Conservation (phyloP, 345 rosid genomes). For the Eucalyptus erythrocorys region DNA sequence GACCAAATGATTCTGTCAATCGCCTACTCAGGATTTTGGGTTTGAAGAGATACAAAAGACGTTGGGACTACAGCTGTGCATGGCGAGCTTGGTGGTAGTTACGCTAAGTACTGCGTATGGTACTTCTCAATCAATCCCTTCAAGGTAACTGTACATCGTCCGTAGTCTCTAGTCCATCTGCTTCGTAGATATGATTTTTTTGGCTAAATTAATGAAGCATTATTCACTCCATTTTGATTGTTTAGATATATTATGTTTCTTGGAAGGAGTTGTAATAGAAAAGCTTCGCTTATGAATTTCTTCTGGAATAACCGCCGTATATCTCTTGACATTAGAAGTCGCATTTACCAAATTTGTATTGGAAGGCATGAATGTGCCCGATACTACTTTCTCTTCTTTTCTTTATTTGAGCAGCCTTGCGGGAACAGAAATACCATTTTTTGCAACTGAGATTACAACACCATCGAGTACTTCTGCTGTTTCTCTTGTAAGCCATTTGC, state of each 20-base stretch:
- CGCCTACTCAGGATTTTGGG: conserved; percentile 42
- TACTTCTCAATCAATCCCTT: conserved; percentile 34
- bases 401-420: conserved; percentile 27
- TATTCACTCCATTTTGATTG: neutral
- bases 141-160: conserved; percentile 26
- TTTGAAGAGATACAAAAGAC: conserved; percentile 55
- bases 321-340: neutral
- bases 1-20: neutral
- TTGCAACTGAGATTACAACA: conserved; percentile 49
- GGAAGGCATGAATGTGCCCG: neutral
- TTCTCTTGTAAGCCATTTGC: conserved; percentile 66
- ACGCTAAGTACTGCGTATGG: conserved; percentile 51
- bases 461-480: conserved; percentile 59
- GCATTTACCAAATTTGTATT: neutral
- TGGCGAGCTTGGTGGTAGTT: conserved; percentile 56
- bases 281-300: neutral
- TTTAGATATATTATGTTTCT: neutral
- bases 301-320: neutral
- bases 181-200: neutral
- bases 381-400: neutral
- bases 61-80: conserved; percentile 53
- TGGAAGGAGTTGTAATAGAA: neutral
- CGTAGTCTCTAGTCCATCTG: neutral
- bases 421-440: conserved; percentile 42
- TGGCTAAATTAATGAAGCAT: neutral